Conservation (phyloP, 225 moss, liverwort and hornwort species). For the Physcomitrium patens region DNA sequence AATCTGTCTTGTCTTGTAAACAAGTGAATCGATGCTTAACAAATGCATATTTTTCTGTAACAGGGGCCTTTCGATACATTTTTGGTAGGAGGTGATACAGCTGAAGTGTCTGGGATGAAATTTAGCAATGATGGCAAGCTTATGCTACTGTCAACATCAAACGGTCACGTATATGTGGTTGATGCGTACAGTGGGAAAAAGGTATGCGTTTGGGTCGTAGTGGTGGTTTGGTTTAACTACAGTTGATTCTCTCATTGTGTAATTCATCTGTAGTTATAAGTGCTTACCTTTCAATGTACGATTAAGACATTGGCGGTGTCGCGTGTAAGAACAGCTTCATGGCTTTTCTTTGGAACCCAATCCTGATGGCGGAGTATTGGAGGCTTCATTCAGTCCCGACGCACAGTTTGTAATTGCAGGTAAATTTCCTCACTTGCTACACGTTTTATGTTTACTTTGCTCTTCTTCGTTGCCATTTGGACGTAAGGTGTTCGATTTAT, state of each 20-base stretch:
- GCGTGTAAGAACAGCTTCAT: slow-evolving; percentile 54
- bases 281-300: background rate
- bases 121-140: slow-evolving; percentile 90
- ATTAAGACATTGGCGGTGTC: slow-evolving; percentile 8
- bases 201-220: slow-evolving; percentile 38
- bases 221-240: background rate
- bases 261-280: too few relatives aligned
- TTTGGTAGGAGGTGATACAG: slow-evolving; percentile 82
- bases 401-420: slow-evolving; percentile 86
- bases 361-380: slow-evolving; percentile 63
- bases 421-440: slow-evolving; percentile 2
- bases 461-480: slow-evolving; percentile 5
- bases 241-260: background rate
- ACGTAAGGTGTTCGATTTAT: background rate
- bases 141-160: slow-evolving; percentile 80
- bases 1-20: background rate
- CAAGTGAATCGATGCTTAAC: slow-evolving; percentile 2
- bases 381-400: slow-evolving; percentile 90
- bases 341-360: slow-evolving; percentile 78
- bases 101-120: slow-evolving; percentile 88
- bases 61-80: slow-evolving; percentile 92
- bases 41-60: background rate
- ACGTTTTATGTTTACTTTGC: background rate
- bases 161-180: slow-evolving; percentile 76
- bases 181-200: slow-evolving; percentile 82